Evolutionary conservation across 1,139 yeast species (phyloP).

Genomic region (Meyerozyma sp.): DNA sequence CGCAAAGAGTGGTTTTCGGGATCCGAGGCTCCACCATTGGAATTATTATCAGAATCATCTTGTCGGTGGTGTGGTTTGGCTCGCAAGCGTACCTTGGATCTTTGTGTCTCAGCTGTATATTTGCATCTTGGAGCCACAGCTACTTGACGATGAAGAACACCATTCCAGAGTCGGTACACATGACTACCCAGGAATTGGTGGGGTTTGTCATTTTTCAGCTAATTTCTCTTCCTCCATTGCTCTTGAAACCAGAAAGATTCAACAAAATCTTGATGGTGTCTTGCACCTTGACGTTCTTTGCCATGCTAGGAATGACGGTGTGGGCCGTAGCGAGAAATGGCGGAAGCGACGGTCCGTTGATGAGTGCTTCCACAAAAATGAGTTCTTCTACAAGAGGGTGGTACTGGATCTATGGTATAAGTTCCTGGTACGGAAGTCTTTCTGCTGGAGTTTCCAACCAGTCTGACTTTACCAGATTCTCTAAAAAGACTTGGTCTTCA

Average conservation of each 20-base stretch:
- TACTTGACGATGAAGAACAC: conserved; percentile 27
- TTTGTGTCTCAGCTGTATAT: conserved; percentile 25
- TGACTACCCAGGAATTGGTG: conserved; percentile 32
- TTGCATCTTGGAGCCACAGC: conserved; percentile 21
- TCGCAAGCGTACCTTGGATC: conserved; percentile 39
- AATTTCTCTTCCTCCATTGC: conserved; percentile 27
- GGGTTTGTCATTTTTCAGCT: conserved; percentile 41
- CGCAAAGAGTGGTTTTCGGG: conserved; percentile 42
- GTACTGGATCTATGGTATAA: conserved; percentile 37
- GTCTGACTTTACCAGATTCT: conserved; percentile 33
- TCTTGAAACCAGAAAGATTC: conserved; percentile 30
- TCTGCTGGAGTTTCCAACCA: conserved; percentile 38
- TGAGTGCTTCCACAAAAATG: conserved; percentile 7
- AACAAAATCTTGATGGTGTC: conserved; percentile 30
- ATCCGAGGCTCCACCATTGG: conserved; percentile 37
- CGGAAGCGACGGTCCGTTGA: conserved; percentile 35
- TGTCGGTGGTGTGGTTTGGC: conserved; percentile 37
- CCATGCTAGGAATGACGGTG: conserved; percentile 35
- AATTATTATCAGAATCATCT: conserved; percentile 32
- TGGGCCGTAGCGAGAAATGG: conserved; percentile 18
- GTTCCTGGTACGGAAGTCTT: conserved; percentile 38
- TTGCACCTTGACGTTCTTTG: conserved; percentile 31
- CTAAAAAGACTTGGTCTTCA: conserved; percentile 20
- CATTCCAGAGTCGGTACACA: conserved; percentile 25
- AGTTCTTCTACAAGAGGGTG: conserved; percentile 17